Conservation (phyloP, 2,329 filamentous ascomycete species). For the Aaosphaeria pasadenensis region DNA sequence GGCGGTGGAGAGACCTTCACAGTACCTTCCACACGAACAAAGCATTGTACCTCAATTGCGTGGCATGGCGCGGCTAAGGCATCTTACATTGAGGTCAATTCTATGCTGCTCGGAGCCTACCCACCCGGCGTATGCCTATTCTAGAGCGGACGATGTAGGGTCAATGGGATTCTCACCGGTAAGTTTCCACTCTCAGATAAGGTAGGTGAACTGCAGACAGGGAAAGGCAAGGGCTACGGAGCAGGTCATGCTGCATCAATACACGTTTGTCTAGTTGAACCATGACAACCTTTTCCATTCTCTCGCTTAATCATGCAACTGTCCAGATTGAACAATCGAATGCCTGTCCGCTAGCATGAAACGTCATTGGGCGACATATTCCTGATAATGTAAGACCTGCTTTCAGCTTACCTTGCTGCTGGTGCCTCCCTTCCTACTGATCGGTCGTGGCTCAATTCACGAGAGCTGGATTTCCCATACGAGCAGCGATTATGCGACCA, state of each 20-base stretch:
- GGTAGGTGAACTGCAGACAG: neutral
- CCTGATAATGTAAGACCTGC: conserved; percentile 2
- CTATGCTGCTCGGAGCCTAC: neutral
- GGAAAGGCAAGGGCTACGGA: conserved; percentile 3
- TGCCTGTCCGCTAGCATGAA: neutral
- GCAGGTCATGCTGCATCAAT: conserved; percentile 10
- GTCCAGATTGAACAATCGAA: neutral
- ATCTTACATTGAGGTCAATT: neutral
- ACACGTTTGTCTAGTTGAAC: neutral
- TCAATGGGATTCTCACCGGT: neutral
- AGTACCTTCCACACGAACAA: no score
- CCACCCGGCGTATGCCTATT: neutral
- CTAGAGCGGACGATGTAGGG: neutral
- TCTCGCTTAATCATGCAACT: neutral
- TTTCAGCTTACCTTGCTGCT: conserved; percentile 4
- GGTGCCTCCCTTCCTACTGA: neutral
- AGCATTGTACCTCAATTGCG: neutral
- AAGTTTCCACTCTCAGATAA: neutral
- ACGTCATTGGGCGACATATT: conserved; percentile 6
- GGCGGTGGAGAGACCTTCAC: neutral
- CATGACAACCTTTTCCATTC: neutral
- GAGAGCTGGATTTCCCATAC: no score
- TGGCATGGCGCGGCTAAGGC: neutral
- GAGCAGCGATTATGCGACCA: no score
- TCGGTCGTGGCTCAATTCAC: no score